A percentile compares a stretch with the other conserved stretches of the same genome.
phyloP scores from a whole-genome alignment of 345 rosid genomes.

The Barbarea vulgaris region DNA sequence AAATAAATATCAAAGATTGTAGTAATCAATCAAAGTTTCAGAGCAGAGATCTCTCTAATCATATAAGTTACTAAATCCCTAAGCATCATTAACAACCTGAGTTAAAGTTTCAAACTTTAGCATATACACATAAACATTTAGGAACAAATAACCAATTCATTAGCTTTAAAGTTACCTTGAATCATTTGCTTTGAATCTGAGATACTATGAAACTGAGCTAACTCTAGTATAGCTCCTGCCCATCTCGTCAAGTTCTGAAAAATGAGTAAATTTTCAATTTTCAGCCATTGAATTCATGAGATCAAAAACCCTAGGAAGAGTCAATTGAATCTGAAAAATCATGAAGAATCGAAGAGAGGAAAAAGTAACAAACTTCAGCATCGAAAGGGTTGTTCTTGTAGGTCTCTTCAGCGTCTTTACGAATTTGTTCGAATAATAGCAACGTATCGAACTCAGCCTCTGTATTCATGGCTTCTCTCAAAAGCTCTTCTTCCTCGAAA shows the following conservation, averaged over 20 bases:
- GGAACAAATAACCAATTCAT: no score
- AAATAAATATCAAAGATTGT: neutral
- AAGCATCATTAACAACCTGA: slow-evolving; percentile 1
- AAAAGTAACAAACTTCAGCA: slow-evolving; percentile 58
- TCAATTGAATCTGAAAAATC: slow-evolving; percentile 6
- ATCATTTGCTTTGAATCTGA: slow-evolving; percentile 74
- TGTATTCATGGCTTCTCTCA: slow-evolving; percentile 60
- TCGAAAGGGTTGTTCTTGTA: slow-evolving; percentile 75
- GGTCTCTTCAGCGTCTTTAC: slow-evolving; percentile 62
- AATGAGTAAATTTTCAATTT: neutral
- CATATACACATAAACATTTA: neutral
- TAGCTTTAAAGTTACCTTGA: no score
- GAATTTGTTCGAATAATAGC: slow-evolving; percentile 79
- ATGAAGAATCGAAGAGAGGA: neutral
- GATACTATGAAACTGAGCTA: slow-evolving; percentile 78
- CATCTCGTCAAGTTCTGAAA: slow-evolving; percentile 80
- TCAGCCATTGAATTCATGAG: neutral
- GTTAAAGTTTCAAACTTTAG: neutral
- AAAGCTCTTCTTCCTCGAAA: slow-evolving; percentile 11
- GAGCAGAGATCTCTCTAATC: neutral
- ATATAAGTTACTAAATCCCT: neutral
- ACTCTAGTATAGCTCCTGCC: slow-evolving; percentile 83
- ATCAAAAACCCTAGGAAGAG: neutral
- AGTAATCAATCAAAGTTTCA: neutral
- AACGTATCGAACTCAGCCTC: slow-evolving; percentile 67